Conservation (phyloP, 2,329 filamentous ascomycete genomes). For the Trichoderma sp. region DNA sequence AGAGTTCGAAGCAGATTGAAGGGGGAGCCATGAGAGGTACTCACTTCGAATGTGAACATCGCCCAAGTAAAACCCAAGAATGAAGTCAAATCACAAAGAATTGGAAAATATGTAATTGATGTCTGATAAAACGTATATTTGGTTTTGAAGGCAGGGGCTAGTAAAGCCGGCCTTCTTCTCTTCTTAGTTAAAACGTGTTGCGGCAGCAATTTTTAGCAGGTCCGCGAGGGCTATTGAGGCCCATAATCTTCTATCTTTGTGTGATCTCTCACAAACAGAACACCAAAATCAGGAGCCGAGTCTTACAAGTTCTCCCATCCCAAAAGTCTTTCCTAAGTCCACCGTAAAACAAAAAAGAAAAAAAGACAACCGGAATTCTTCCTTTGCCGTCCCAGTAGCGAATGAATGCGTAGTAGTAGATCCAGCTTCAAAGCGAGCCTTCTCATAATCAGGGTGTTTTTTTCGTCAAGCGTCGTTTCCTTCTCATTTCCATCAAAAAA, state of each 20-base stretch:
- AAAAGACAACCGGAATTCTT: not conserved
- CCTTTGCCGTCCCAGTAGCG: not conserved
- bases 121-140: conserved; percentile 20
- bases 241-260: conserved; percentile 17
- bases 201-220: conserved; percentile 14
- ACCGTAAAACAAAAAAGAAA: conserved; percentile 1
- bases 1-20: not conserved
- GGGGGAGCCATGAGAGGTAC: not conserved
- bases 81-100: not conserved
- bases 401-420: conserved; percentile 7
- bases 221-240: conserved; percentile 15
- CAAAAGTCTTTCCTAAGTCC: not conserved
- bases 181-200: conserved; percentile 15
- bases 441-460: conserved; percentile 17
- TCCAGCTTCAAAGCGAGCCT: conserved; percentile 17
- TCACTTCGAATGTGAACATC: not conserved
- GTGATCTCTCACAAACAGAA: conserved; percentile 12
- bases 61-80: not conserved
- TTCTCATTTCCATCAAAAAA: conserved; percentile 14
- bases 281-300: conserved; percentile 4
- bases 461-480: conserved; percentile 21
- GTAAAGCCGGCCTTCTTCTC: not conserved
- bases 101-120: not conserved
- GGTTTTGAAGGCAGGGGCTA: not conserved
- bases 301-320: not conserved